These are phyloP conservation scores for Piper betle DNA, from an alignment of 164 flowering plant species.

Conservation along the genomic window DNA sequence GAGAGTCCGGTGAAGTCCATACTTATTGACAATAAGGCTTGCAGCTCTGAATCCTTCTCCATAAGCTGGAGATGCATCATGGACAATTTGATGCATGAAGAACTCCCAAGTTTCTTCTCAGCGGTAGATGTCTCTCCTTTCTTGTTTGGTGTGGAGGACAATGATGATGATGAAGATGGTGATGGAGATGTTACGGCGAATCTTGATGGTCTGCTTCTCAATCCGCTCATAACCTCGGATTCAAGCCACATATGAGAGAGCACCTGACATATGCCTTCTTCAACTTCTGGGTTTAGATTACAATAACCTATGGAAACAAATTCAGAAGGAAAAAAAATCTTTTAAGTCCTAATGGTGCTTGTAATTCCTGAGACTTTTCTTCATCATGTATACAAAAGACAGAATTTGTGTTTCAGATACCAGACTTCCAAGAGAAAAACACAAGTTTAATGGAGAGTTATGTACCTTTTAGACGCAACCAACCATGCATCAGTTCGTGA, in stretches of 20 bases:
- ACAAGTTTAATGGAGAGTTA: not conserved
- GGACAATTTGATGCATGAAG: conserved; percentile 77
- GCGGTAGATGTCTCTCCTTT: conserved; percentile 35
- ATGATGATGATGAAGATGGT: too few relatives aligned
- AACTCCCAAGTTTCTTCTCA: conserved; percentile 80
- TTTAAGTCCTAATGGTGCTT: too few relatives aligned
- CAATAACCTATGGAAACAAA: too few relatives aligned
- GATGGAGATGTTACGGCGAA: conserved; percentile 51
- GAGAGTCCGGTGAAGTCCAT: conserved; percentile 67
- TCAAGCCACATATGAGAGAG: conserved; percentile 93
- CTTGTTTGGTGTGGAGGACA: conserved; percentile 25
- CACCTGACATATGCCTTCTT: conserved; percentile 93
- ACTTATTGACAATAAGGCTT: conserved; percentile 64
- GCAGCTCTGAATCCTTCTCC: conserved; percentile 89
- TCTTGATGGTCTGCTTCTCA: conserved; percentile 43
- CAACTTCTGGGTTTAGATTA: conserved; percentile 69
- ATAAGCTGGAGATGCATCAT: conserved; percentile 81
- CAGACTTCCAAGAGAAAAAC: not conserved
- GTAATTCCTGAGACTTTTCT: too few relatives aligned
- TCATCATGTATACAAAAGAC: not conserved
- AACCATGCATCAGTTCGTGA: conserved; percentile 93
- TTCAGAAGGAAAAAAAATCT: conserved; percentile 6
- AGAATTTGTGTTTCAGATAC: too few relatives aligned
- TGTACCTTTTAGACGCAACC: conserved; percentile 87
- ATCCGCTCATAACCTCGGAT: conserved; percentile 65